Evolutionary conservation across 495 filamentous ascomycete genomes (phyloP).

Genomic region (Thozetella sp.): DNA sequence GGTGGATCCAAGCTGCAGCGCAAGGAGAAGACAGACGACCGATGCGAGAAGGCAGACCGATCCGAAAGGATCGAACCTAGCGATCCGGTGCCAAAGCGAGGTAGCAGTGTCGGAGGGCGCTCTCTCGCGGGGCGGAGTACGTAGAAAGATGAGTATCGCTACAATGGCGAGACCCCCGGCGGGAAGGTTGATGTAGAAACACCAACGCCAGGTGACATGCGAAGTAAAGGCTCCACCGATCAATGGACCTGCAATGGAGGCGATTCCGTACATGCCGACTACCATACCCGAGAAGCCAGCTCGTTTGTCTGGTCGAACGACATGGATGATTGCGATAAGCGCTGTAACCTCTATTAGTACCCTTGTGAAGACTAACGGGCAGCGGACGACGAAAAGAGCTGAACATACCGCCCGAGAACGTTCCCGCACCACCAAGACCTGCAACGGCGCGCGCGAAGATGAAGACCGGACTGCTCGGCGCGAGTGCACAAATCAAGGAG

Average conservation of each 20-base stretch:
- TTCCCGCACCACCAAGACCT: slow-evolving; percentile 39
- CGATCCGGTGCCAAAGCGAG: too few species aligned
- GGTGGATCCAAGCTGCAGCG: slow-evolving; percentile 48
- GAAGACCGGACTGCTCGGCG: slow-evolving; percentile 43
- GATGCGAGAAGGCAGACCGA: slow-evolving; percentile 38
- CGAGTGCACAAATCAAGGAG: slow-evolving; percentile 44
- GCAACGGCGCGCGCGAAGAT: slow-evolving; percentile 55
- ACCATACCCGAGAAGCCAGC: slow-evolving; percentile 29
- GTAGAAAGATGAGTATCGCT: slow-evolving; percentile 51
- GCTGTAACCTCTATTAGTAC: too few species aligned
- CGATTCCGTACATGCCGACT: slow-evolving; percentile 58
- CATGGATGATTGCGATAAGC: slow-evolving; percentile 23
- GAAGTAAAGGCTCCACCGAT: slow-evolving; percentile 51
- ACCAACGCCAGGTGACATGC: slow-evolving; percentile 52
- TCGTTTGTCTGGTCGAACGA: slow-evolving; percentile 30
- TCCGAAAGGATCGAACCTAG: slow-evolving; percentile 24
- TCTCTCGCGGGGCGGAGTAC: slow-evolving; percentile 36
- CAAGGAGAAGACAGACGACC: slow-evolving; percentile 40
- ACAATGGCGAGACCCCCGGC: slow-evolving; percentile 56
- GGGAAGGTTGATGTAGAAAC: slow-evolving; percentile 74
- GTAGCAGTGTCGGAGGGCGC: background rate
- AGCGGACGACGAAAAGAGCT: too few species aligned
- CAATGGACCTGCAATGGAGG: slow-evolving; percentile 65
- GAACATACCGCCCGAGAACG: slow-evolving; percentile 21
- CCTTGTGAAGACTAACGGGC: too few species aligned